A percentile compares a stretch with the other conserved stretches of the same genome.
phyloP scores from a whole-genome alignment of 2,329 filamentous ascomycete species.

The Ceratocystis destructans region DNA sequence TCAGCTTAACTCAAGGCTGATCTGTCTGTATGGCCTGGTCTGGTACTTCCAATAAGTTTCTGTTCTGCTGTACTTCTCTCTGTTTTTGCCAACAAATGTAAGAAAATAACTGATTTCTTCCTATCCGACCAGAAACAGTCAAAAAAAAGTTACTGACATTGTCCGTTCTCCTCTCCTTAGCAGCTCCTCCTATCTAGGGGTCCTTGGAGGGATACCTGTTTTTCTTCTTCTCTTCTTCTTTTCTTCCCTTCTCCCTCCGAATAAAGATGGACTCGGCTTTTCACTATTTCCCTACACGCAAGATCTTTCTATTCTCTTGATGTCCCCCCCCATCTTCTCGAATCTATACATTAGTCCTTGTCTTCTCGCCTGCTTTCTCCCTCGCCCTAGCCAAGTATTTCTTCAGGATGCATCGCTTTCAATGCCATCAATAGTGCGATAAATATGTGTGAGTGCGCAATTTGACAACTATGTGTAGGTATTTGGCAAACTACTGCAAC shows the following conservation, averaged over 20 bases:
- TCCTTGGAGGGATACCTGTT: background rate
- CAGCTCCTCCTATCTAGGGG: background rate
- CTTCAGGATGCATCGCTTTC: constrained; percentile 13
- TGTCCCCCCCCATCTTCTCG: too few species aligned
- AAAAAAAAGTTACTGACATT: constrained; percentile 17
- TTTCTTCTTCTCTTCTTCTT: background rate
- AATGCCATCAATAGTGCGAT: constrained; percentile 13
- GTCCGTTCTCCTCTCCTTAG: constrained; percentile 2
- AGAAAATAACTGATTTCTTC: constrained; percentile 14
- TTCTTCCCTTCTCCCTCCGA: background rate
- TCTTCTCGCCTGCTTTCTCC: constrained; percentile 10
- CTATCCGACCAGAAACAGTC: constrained; percentile 14
- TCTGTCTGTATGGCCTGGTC: background rate
- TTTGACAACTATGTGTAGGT: background rate
- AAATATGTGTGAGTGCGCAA: constrained; percentile 16
- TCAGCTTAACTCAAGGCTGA: too few species aligned
- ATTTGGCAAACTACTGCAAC: background rate
- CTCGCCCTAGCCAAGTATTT: background rate
- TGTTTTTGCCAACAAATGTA: background rate
- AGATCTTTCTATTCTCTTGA: background rate
- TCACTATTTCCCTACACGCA: too few species aligned
- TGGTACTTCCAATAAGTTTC: background rate
- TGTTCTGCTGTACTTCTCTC: background rate
- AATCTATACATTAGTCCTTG: background rate
- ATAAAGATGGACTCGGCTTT: too few species aligned